Evolutionary conservation across 129 eudicot genomes (phyloP), one percentile per base, ranked within the genome.

Genomic region (Glebionis coronaria): DNA sequence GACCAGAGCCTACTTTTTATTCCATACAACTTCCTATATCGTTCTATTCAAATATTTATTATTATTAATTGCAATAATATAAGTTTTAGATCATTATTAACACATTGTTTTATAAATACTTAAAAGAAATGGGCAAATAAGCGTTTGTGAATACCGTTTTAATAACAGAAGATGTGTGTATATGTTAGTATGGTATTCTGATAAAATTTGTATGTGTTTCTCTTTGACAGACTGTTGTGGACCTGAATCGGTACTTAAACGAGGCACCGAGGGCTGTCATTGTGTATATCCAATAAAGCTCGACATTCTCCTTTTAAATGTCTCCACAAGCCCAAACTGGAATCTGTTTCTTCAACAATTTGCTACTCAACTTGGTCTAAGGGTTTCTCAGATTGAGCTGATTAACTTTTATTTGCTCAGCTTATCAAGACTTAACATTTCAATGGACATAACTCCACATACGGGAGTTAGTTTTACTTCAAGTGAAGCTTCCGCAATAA

Each of bases 261-360:
- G 97, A 70, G 88, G 65, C 62, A 79, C 73, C 44, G 84, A 64
- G 79, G 87, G 74, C 42, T 93, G 98, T 82, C 84, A 89, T 35
- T 93, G 98, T 70, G 98, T 81, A 14, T 89, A 88, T 78, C 98
- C 98, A 23, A 82, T 93, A 60, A 88, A 84, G 81, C 78, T 93
- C 13, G 98, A 93, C 74, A 79, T 93, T 75, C 86, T 88, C 71
- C 95, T 93, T 45, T 28, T 82, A 73, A 89, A 89, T 51, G 92
- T 93, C 53, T 84, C 98, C 52, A 80, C 95, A 44, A 84, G 63
- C 77, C 98, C 98, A 31, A 83, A 88, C 28, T 86, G 97, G 98
- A 80, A 64, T 50, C 78, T 54, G 57, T 82, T 93, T 71, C 87
- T 93, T 21, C 76, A 82, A 55, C 82, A 93, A 23, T 88, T 93